These are phyloP conservation scores for Curvularia sp. DNA, from an alignment of 2,329 filamentous ascomycete genomes.

Conservation along the genomic window DNA sequence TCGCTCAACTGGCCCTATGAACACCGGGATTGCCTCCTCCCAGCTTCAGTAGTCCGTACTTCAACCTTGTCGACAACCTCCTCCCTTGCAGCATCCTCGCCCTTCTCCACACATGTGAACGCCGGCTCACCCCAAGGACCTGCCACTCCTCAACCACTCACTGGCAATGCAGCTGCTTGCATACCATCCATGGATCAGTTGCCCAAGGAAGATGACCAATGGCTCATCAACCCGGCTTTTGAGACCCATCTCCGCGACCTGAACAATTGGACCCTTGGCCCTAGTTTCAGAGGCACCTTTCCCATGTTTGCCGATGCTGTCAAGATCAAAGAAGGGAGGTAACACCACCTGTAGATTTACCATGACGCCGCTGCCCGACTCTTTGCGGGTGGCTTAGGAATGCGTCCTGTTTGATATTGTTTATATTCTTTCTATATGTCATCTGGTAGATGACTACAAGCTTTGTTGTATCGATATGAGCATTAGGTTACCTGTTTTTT, in stretches of 20 bases:
- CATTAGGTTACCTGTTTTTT: conserved; percentile 12
- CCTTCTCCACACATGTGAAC: conserved; percentile 43
- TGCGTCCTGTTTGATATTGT: conserved; percentile 10
- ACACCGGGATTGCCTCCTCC: conserved; percentile 70
- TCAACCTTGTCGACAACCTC: conserved; percentile 34
- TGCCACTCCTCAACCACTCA: conserved; percentile 31
- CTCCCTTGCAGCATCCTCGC: conserved; percentile 35
- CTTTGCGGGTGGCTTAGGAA: conserved; percentile 8
- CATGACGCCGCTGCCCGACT: neutral
- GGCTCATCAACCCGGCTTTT: conserved; percentile 86
- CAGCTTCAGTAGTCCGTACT: conserved; percentile 48
- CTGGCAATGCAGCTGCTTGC: conserved; percentile 27
- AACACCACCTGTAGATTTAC: conserved; percentile 22
- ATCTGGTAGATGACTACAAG: neutral
- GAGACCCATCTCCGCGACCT: conserved; percentile 77
- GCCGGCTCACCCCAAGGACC: conserved; percentile 38
- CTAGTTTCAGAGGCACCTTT: conserved; percentile 70
- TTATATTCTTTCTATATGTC: conserved; percentile 5
- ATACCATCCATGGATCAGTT: conserved; percentile 17
- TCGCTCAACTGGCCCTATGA: conserved; percentile 87
- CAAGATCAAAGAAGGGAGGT: conserved; percentile 44
- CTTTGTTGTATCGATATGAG: conserved; percentile 17
- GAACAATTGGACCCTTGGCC: conserved; percentile 82
- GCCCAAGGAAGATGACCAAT: conserved; percentile 60
- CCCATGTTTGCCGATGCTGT: conserved; percentile 59